These are phyloP conservation scores for Theobroma cacao DNA, from an alignment of 345 rosid species.

Conservation along the genomic window DNA sequence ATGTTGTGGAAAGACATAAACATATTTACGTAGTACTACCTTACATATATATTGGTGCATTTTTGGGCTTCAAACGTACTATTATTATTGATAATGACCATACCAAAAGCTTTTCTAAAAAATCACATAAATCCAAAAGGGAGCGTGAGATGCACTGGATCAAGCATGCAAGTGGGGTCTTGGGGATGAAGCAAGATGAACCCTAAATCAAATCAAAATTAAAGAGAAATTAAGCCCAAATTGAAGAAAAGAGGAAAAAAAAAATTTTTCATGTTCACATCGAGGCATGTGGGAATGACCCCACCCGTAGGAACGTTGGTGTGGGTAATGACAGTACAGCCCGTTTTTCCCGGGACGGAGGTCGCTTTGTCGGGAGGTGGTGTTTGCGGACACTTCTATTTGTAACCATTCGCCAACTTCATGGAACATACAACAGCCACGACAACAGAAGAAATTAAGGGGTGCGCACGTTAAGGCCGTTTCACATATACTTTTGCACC, in stretches of 20 bases:
- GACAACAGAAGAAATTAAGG: neutral
- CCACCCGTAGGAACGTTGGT: slow-evolving; percentile 38
- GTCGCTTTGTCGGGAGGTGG: slow-evolving; percentile 51
- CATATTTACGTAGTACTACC: no score
- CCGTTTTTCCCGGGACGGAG: slow-evolving; percentile 76
- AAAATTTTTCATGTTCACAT: slow-evolving; percentile 40
- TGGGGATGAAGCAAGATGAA: neutral
- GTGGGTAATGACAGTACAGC: slow-evolving; percentile 41
- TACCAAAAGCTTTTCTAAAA: neutral
- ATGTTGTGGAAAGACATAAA: neutral
- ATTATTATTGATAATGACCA: no score
- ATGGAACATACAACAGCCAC: neutral
- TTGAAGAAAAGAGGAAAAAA: slow-evolving; percentile 1
- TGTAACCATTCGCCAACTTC: slow-evolving; percentile 2
- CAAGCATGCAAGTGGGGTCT: neutral
- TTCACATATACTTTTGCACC: neutral
- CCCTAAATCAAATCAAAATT: neutral
- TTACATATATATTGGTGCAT: neutral
- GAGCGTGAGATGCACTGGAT: neutral
- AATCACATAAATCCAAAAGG: neutral
- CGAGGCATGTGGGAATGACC: slow-evolving; percentile 71
- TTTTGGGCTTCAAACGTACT: neutral
- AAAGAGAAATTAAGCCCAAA: slow-evolving; percentile 8
- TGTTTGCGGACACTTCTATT: slow-evolving; percentile 2
- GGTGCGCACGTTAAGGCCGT: neutral